Percentiles rank a stretch among this genome's conserved stretches.
Conservation (phyloP, 371 early-diverging fungal genomes). For the Apophysomyces elegans region DNA sequence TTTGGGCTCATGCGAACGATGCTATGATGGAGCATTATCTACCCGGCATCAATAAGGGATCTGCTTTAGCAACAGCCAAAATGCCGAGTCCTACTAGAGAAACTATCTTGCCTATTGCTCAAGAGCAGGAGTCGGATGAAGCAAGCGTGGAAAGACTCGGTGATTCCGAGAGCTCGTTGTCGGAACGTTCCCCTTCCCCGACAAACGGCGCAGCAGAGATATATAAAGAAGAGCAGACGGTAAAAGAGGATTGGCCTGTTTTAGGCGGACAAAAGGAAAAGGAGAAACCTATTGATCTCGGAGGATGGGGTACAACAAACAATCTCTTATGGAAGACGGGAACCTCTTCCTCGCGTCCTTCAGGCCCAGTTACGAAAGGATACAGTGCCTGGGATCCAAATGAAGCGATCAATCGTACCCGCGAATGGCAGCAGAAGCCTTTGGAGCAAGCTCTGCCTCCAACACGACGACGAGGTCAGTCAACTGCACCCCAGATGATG, state of each 20-base stretch:
- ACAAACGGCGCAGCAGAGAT: not conserved
- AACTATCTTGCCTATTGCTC: not conserved
- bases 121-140: too few relatives aligned
- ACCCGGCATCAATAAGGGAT: not conserved
- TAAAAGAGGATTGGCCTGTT: conserved; percentile 4
- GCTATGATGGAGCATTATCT: conserved; percentile 15
- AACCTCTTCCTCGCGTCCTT: not conserved
- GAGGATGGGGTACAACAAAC: conserved; percentile 32
- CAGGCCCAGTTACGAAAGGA: not conserved
- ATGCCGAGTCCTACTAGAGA: not conserved
- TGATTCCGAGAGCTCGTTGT: not conserved
- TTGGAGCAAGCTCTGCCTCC: not conserved
- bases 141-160: too few relatives aligned
- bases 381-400: conserved; percentile 16
- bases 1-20: conserved; percentile 23
- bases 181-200: not conserved
- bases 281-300: conserved; percentile 16
- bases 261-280: not conserved
- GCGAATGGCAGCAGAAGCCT: conserved; percentile 19
- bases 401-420: conserved; percentile 8
- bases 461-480: not conserved
- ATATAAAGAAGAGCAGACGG: not conserved
- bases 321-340: conserved; percentile 14
- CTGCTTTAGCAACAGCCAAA: not conserved
- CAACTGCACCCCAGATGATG: not conserved